Conservation (phyloP, 139 green algal genomes). For the Gonium pectorale region DNA sequence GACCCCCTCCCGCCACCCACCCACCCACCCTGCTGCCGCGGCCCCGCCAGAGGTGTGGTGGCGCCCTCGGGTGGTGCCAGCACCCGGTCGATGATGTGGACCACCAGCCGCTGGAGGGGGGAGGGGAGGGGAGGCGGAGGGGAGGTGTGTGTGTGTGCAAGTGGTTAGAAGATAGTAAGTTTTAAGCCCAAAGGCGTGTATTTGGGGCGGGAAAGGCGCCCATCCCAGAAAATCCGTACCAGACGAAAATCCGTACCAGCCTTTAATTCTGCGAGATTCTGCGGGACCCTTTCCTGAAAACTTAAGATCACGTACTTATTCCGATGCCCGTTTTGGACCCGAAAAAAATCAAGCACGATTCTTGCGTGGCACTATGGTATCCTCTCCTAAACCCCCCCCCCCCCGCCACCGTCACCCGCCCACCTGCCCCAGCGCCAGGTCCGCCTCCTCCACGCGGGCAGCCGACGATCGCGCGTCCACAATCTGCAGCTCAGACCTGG, state of each 20-base stretch:
- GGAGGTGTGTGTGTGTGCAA: not conserved
- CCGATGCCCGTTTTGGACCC: too few relatives aligned
- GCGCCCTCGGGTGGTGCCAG: not conserved
- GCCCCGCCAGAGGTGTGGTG: not conserved
- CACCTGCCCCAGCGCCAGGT: not conserved
- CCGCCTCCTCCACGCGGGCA: not conserved
- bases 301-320: too few relatives aligned
- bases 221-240: not conserved
- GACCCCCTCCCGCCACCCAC: too few relatives aligned
- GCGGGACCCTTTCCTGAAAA: too few relatives aligned
- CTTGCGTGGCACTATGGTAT: too few relatives aligned
- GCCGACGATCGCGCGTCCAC: not conserved
- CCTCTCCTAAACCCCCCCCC: too few relatives aligned
- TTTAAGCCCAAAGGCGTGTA: not conserved
- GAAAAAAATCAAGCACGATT: too few relatives aligned
- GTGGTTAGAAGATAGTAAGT: not conserved
- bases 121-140: not conserved
- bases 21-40: conserved; percentile 10
- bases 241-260: not conserved
- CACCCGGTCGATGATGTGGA: conserved; percentile 25
- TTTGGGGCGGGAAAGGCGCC: not conserved
- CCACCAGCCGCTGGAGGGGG: not conserved
- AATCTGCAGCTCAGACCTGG: not conserved
- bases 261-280: too few relatives aligned
- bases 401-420: not conserved